phyloP scores from a whole-genome alignment of 768 basidiomycete genomes.

The Boletus tylopilopsis region DNA sequence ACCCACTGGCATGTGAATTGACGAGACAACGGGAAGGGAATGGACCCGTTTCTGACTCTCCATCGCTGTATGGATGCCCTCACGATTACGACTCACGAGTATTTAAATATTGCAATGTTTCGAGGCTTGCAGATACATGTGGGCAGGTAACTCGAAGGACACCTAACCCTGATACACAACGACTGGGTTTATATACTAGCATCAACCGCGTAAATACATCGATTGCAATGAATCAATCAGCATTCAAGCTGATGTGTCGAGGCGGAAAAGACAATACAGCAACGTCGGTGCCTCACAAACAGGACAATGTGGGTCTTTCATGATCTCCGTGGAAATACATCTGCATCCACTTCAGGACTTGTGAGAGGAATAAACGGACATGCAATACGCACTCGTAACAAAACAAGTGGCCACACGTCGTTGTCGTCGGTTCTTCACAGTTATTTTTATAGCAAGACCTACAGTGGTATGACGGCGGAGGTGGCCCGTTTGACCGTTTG shows the following conservation, averaged over 20 bases:
- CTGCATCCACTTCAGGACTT: conserved; percentile 28
- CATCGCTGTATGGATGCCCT: no score
- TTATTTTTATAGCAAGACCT: conserved; percentile 46
- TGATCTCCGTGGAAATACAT: conserved; percentile 50
- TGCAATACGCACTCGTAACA: conserved; percentile 40
- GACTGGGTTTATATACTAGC: no score
- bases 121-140: no score
- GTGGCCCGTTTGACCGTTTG: conserved; percentile 7
- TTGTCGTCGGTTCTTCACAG: conserved; percentile 54
- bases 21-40: no score
- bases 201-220: conserved; percentile 3
- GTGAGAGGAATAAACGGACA: neutral
- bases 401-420: conserved; percentile 63
- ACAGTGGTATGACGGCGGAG: conserved; percentile 38
- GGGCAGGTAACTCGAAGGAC: no score
- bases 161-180: no score
- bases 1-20: no score
- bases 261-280: conserved; percentile 53
- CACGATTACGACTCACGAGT: no score
- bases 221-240: neutral
- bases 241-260: conserved; percentile 37
- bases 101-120: no score
- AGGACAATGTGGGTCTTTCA: conserved; percentile 47
- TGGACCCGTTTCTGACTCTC: no score
- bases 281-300: conserved; percentile 49